phyloP scores from a whole-genome alignment of 2,329 filamentous ascomycete species.

The Colletotrichum zoysiae region DNA sequence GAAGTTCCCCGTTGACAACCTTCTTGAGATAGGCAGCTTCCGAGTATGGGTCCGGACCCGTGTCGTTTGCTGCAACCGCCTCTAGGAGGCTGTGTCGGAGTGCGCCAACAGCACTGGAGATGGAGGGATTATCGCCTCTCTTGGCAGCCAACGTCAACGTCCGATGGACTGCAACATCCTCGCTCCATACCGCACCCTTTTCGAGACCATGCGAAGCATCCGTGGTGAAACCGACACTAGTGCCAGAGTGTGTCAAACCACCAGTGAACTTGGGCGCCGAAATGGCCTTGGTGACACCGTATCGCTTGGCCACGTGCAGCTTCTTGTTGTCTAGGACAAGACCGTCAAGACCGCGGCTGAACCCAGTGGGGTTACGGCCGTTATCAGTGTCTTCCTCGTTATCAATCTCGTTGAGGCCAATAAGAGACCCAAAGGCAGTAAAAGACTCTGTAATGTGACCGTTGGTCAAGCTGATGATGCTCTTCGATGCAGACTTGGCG shows the following conservation, averaged over 20 bases:
- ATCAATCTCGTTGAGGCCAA: slow-evolving; percentile 75
- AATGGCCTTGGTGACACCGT: slow-evolving; percentile 70
- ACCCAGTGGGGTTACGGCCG: slow-evolving; percentile 59
- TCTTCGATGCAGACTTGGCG: slow-evolving; percentile 50
- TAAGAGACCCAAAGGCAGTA: slow-evolving; percentile 69
- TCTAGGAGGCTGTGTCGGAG: slow-evolving; percentile 67
- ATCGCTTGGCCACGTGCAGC: slow-evolving; percentile 63
- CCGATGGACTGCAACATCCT: slow-evolving; percentile 70
- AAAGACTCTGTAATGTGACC: slow-evolving; percentile 72
- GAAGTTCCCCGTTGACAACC: slow-evolving; percentile 66
- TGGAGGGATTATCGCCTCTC: slow-evolving; percentile 58
- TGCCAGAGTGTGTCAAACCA: slow-evolving; percentile 63
- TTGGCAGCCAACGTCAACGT: slow-evolving; percentile 65
- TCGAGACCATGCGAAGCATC: slow-evolving; percentile 61
- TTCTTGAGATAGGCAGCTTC: slow-evolving; percentile 64
- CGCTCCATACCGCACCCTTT: slow-evolving; percentile 63
- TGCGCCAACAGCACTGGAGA: slow-evolving; percentile 65
- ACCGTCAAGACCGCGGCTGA: slow-evolving; percentile 71
- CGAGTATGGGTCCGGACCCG: slow-evolving; percentile 56
- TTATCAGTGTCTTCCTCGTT: slow-evolving; percentile 68
- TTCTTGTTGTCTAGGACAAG: slow-evolving; percentile 69
- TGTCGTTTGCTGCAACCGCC: slow-evolving; percentile 58
- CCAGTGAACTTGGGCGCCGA: slow-evolving; percentile 64
- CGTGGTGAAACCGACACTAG: slow-evolving; percentile 70
- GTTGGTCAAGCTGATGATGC: slow-evolving; percentile 63